Conservation (phyloP, 1,284 basidiomycete species). For the Hemileia vastatrix region DNA sequence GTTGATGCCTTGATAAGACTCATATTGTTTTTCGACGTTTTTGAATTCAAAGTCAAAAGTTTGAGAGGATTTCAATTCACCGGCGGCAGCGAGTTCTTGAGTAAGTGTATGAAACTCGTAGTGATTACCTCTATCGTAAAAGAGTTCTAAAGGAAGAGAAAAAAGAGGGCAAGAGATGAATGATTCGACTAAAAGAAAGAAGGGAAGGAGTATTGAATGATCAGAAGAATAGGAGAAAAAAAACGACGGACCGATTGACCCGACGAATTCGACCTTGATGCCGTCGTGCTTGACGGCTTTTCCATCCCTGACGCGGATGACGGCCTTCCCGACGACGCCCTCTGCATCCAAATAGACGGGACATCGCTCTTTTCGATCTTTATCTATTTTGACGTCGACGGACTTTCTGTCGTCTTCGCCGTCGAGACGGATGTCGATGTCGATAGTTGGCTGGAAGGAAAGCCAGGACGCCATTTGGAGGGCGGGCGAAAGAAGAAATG, state of each 20-base stretch:
- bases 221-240: background rate
- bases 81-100: slow-evolving; percentile 85
- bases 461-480: slow-evolving; percentile 79
- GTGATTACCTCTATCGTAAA: slow-evolving; percentile 93
- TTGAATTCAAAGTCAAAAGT: slow-evolving; percentile 95
- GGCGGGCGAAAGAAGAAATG: no score
- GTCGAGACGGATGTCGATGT: slow-evolving; percentile 78
- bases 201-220: background rate
- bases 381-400: slow-evolving; percentile 50
- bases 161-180: no score
- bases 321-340: slow-evolving; percentile 71
- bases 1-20: slow-evolving; percentile 95
- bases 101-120: slow-evolving; percentile 93
- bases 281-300: slow-evolving; percentile 93
- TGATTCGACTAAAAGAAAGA: background rate
- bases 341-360: slow-evolving; percentile 96
- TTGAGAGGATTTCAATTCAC: slow-evolving; percentile 88
- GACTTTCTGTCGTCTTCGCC: slow-evolving; percentile 76
- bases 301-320: slow-evolving; percentile 80
- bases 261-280: slow-evolving; percentile 94
- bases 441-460: slow-evolving; percentile 73
- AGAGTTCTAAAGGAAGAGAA: slow-evolving; percentile 59
- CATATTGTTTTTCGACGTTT: slow-evolving; percentile 98
- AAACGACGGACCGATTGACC: slow-evolving; percentile 68
- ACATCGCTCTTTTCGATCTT: slow-evolving; percentile 68